Evolutionary conservation across 1,139 yeast species (phyloP), one percentile per base, ranked within the genome.

Genomic region (Pichia sp.): DNA sequence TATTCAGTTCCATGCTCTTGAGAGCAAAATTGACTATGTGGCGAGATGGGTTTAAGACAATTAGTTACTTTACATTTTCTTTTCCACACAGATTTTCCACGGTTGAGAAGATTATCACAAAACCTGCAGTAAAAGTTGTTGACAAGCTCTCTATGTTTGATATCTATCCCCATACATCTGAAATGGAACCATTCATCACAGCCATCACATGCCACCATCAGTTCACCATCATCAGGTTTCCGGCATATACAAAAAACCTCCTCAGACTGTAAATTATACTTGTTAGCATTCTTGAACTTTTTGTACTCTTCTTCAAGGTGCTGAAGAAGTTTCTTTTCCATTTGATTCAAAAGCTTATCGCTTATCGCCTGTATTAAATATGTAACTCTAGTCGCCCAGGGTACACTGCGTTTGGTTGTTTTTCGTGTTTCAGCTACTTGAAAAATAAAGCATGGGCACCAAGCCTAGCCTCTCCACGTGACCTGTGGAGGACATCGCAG

Each of bases 171-270:
- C 70, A 88, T 75, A 55, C 96, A 89, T 37, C 66, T 68, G 59
- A 89, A 85, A 61, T 89, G 96, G 56, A 72, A 89, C 97, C 97
- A 89, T 49, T 85, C 95, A 55, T 88, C 96, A 62, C 97, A 89
- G 7, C 86, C 89, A 59, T 88, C 96, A 58, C 97, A 89, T 0
- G 84, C 88, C 19, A 89, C 83, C 96, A 88, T 88, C 47, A 82
- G 58, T 59, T 84, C 84, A 2, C 91, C 94, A 46, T 71, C 69
- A 54, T 89, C 96, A 0, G 89, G 84, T 46, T 72, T 73, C 34
- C 93, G 70, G 59, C 97, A 89, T 0, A 80, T 64, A 58, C 97
- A 89, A 53, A 71, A 88, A 10, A 85, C 64, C 47, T 81, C 91
- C 48, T 79, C 83, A 1, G 57, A 66, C 50, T 71, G 63, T 36